Evolutionary conservation across 2,329 filamentous ascomycete species (phyloP), one percentile per base, ranked within the genome.

Genomic region (Colletotrichum simmondsii): DNA sequence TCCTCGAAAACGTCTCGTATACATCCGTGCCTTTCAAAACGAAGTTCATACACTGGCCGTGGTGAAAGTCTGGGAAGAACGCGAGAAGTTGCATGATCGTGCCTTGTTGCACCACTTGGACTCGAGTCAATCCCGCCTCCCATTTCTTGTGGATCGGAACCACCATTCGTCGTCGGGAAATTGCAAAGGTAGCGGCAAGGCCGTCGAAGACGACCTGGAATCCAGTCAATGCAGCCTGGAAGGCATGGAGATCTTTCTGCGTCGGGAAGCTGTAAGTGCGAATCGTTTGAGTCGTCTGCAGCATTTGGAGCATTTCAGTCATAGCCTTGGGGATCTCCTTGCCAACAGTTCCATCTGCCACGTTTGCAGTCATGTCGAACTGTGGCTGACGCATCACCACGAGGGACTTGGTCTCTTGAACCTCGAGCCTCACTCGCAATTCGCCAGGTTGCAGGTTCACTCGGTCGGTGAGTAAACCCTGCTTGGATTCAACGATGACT

Each of bases 91-190:
- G 94, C 26, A 93, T 83, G 16, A 93, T 89, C 78, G 91, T 93
- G 74, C 95, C 93, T 75, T 93, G 92, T 75, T 91, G 88, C 46
- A 98, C 91, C 49, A 98, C 87, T 80, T 98, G 95, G 8, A 98
- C 86, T 46, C 95, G 91, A 10, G 94, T 94, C 49, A 88, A 89
- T n/a, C 88, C 91, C 2, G 95, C 94, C 79, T 97, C 95, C 94
- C 94, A 97, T 81, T 97, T 97, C 84, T 98, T 97, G 85, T 97
- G 94, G 76, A 98, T 96, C 0, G 94, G 94, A 19, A 97, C 94
- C 14, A 98, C 94, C 92, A 95, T 97, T 76, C 94, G 90, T 61
- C 94, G 91, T 35, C 95, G 91, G 1, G 95, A 92, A 75, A 98
- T 97, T 71, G 93, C 92, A 81, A 98, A 94, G 0, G 91, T 91